Percentiles rank a stretch among this genome's conserved stretches.
Conservation (phyloP, 2,329 filamentous ascomycete species). For the Curvularia lunata region DNA sequence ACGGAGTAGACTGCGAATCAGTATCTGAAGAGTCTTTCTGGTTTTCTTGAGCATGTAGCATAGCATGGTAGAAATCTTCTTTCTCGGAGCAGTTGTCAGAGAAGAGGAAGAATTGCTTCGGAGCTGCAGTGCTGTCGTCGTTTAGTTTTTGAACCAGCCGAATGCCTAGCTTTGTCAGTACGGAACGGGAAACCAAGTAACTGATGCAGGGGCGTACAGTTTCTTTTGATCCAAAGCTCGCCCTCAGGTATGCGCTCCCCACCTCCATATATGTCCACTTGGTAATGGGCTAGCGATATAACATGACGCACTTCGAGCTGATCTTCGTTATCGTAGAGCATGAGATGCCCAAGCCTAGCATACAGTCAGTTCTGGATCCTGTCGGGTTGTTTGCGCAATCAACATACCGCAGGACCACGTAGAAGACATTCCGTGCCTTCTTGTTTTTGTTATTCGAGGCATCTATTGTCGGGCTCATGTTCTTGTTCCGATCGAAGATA, state of each 20-base stretch:
- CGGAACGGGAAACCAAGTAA: not conserved
- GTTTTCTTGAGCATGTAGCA: slow-evolving; percentile 83
- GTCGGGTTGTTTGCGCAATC: too few species aligned
- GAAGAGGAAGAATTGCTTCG: slow-evolving; percentile 91
- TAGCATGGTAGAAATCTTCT: slow-evolving; percentile 96
- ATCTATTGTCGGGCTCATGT: slow-evolving; percentile 63
- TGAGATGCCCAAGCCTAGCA: slow-evolving; percentile 75
- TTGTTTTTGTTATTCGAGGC: slow-evolving; percentile 60
- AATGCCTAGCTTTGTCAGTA: slow-evolving; percentile 53
- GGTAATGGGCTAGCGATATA: slow-evolving; percentile 87
- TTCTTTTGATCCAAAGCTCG: slow-evolving; percentile 94
- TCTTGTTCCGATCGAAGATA: slow-evolving; percentile 80
- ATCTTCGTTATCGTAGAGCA: slow-evolving; percentile 96
- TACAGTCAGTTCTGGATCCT: slow-evolving; percentile 16
- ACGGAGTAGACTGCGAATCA: slow-evolving; percentile 68
- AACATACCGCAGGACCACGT: slow-evolving; percentile 80
- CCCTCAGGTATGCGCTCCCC: slow-evolving; percentile 81
- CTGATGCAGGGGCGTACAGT: slow-evolving; percentile 58
- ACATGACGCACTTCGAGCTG: slow-evolving; percentile 97
- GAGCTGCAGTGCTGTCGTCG: slow-evolving; percentile 62
- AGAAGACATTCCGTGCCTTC: slow-evolving; percentile 86
- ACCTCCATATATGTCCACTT: slow-evolving; percentile 83
- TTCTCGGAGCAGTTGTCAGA: slow-evolving; percentile 95
- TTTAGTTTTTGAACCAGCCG: slow-evolving; percentile 72
- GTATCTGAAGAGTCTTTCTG: slow-evolving; percentile 58